Base-by-base conservation (phyloP, 805 yeast species). In the Lipomyces kockii region DNA sequence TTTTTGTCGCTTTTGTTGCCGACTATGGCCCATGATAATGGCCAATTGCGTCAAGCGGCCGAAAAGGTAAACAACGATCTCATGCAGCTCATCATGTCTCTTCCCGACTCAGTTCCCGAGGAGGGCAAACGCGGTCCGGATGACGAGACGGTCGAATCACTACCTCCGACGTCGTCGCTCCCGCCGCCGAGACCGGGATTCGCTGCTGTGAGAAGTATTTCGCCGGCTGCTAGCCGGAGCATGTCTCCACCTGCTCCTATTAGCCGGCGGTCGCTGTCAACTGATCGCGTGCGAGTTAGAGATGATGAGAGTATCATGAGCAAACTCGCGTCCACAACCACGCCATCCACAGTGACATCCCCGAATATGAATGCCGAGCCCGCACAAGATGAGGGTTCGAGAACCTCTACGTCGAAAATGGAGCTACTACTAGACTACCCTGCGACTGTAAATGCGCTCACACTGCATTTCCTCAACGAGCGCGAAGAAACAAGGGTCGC, bases 401-500 rank as follows among this genome's bases (percentile, higher is more conserved):
- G 62, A 29, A 17, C 67, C 12, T 14, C 60, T 8, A 20, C 14
- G 12, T 57, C 29, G 27, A 32, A 58, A 20, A 29, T 63, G 11
- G 70, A 62, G 49, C 51, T 58, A 17, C 35, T 76, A 60, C 73
- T 85, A 14, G 87, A 86, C 73, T 84, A 86, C 68, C 80, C 86
- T 0, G 80, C 89, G 6, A 87, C 92, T 0, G 87, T 92, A 53
- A 87, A 87, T 66, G 87, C 89, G 3, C 82, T 94, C 64, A 88
- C 91, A 2, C 76, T 86, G 53, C 97, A 92, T 75, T 87, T 90
- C 68, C 78, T 86, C 66, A 87, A 86, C 70, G 91, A 89, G 62
- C 88, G 90, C 72, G 97, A 92, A 68, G 86, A 88, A 35, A 90
- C 97, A 0, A 84, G 95, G 66, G 83, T 92, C 43, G 91, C 96